A percentile compares a stretch with the other conserved stretches of the same genome.
phyloP scores from a whole-genome alignment of 2,329 filamentous ascomycete species.

The Orbilia quercus region DNA sequence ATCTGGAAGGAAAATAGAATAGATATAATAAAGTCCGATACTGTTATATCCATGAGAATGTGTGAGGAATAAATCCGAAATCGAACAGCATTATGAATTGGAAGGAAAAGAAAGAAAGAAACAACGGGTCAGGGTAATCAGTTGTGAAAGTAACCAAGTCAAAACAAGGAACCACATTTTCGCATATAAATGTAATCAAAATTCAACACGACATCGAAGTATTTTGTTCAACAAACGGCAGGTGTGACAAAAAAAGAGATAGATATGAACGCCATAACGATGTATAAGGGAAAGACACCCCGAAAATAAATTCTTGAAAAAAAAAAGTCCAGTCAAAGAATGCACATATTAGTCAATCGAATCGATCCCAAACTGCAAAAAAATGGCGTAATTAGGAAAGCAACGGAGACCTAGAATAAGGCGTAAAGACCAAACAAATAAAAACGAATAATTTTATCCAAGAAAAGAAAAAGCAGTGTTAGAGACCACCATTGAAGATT shows the following conservation, averaged over 20 bases:
- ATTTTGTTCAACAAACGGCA: background rate
- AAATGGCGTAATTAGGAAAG: no score
- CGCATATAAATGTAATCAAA: constrained; percentile 41
- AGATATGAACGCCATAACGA: constrained; percentile 28
- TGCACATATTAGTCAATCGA: constrained; percentile 24
- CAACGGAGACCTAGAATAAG: background rate
- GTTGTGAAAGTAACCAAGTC: background rate
- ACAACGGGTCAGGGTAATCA: constrained; percentile 5
- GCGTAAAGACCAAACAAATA: constrained; percentile 3
- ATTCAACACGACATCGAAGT: constrained; percentile 1
- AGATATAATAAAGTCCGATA: no score
- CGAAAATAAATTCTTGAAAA: no score
- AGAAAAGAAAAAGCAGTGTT: constrained; percentile 16
- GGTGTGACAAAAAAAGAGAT: constrained; percentile 1
- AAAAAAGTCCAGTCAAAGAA: constrained; percentile 4
- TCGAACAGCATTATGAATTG: no score
- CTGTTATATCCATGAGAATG: no score
- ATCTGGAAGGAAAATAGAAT: no score
- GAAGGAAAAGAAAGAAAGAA: constrained; percentile 31
- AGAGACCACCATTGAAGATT: constrained; percentile 10
- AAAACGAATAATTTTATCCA: constrained; percentile 1
- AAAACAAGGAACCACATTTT: background rate
- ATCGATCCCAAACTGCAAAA: constrained; percentile 17
- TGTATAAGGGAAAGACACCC: constrained; percentile 33
- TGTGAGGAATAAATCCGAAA: no score